Evolutionary conservation across 352 stramenopile genomes (phyloP), one percentile per base, ranked within the genome.

Genomic region (Phytophthora nicotianae): DNA sequence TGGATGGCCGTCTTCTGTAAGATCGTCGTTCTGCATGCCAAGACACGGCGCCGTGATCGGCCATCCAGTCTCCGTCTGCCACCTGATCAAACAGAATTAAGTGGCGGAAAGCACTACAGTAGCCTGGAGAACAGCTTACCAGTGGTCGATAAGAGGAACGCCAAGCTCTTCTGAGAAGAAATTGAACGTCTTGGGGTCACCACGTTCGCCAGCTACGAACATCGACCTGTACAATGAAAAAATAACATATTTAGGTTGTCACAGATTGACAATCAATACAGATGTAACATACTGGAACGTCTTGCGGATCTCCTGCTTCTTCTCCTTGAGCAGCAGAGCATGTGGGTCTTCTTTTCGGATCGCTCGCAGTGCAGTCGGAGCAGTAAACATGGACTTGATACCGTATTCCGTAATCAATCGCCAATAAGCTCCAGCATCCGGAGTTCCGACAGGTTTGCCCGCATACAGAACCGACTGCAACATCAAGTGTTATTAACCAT

Each of bases 51-150:
- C 78, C 42, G 65, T 84, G 45, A 89, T 83, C 4, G 90, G 90
- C 82, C 86, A 96, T 21, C 88, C 89, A 23, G 89, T 89, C 65
- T 98, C 91, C 2, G 91, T 97, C 68, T 97, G 88, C 92, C 92
- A 98, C 72, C 72, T 81, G 21, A 50, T 20, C 29, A 64, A 50
- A 14, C 40, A 14, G 14, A 1, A 9, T 27, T 63, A 58, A 48
- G 29, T 47, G 29, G n/a, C 27, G 11, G 8, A 13, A 50, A 23
- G 9, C 13, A 48, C 21, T 4, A 17, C n/a, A 19, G 14, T 9
- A 24, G 9, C 19, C 24, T 7, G 5, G 20, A 43, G 11, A 21
- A 24, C 21, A 41, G 20, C 46, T 20, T 53, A 72, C 78, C 86
- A 98, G 66, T 97, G 86, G 70, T 98, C 90, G 23, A 96, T 76